Conservation (phyloP, 768 basidiomycete species). For the Paxillus rubicundulus region DNA sequence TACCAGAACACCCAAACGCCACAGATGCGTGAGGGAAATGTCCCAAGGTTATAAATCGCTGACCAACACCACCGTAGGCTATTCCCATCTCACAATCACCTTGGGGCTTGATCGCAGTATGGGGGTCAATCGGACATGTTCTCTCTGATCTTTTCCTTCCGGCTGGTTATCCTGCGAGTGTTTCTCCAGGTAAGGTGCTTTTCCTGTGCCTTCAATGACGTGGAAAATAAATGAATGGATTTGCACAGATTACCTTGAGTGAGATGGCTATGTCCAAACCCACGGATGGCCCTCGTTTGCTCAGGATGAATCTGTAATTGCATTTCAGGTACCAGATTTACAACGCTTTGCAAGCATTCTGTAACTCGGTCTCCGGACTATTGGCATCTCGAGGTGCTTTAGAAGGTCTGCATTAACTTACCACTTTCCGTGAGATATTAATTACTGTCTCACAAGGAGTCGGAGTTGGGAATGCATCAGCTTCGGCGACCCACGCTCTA, state of each 20-base stretch:
- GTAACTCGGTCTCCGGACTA: conserved; percentile 61
- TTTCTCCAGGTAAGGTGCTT: conserved; percentile 49
- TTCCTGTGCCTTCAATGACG: background rate
- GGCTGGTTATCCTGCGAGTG: conserved; percentile 57
- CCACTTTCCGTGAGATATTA: background rate
- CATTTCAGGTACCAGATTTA: conserved; percentile 57
- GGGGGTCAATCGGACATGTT: conserved; percentile 11
- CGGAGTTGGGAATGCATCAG: conserved; percentile 67
- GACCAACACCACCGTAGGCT: conserved; percentile 5
- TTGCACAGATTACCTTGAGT: conserved; percentile 54
- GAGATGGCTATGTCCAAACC: conserved; percentile 15
- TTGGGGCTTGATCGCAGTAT: background rate
- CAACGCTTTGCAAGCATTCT: conserved; percentile 68
- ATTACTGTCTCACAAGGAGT: conserved; percentile 41
- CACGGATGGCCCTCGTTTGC: conserved; percentile 5
- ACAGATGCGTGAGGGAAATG: background rate
- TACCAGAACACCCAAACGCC: background rate
- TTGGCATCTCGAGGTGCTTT: conserved; percentile 65
- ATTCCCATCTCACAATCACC: background rate
- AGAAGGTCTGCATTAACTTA: conserved; percentile 44
- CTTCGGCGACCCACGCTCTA: conserved; percentile 63
- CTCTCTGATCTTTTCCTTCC: conserved; percentile 50
- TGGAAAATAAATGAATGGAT: background rate
- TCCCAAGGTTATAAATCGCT: conserved; percentile 1
- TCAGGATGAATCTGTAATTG: background rate